Conservation (phyloP, 495 filamentous ascomycete genomes). For the Usnea hakonensis region DNA sequence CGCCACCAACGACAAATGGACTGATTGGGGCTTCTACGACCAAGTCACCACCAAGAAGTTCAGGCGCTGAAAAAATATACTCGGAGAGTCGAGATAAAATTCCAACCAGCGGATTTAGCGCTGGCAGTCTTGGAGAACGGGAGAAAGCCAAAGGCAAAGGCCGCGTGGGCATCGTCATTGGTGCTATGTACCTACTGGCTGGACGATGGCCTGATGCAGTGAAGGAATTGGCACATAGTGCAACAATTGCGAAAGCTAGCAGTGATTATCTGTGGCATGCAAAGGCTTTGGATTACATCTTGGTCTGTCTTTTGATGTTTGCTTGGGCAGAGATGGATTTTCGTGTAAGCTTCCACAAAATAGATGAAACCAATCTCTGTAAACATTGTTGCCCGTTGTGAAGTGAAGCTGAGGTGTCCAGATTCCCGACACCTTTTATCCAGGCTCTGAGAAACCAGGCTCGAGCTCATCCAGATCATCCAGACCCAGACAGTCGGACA, state of each 20-base stretch:
- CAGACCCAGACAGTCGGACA: slow-evolving; percentile 27
- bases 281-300: slow-evolving; percentile 82
- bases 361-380: slow-evolving; percentile 11
- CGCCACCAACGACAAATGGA: slow-evolving; percentile 66
- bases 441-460: slow-evolving; percentile 45
- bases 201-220: slow-evolving; percentile 86
- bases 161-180: slow-evolving; percentile 71
- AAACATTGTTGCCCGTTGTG: not conserved
- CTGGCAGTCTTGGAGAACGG: slow-evolving; percentile 62
- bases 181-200: slow-evolving; percentile 77
- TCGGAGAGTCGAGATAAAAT: slow-evolving; percentile 64
- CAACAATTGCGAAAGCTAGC: slow-evolving; percentile 63
- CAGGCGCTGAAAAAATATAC: slow-evolving; percentile 26
- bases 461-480: slow-evolving; percentile 34
- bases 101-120: slow-evolving; percentile 77
- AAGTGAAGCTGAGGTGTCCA: slow-evolving; percentile 26
- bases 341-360: slow-evolving; percentile 45
- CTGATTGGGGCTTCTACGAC: not conserved
- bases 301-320: slow-evolving; percentile 74
- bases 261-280: slow-evolving; percentile 96
- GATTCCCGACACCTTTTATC: slow-evolving; percentile 58
- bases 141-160: slow-evolving; percentile 77
- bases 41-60: slow-evolving; percentile 13
- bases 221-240: slow-evolving; percentile 75
- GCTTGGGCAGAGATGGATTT: slow-evolving; percentile 84